Percentiles rank a stretch among this genome's conserved stretches.
phyloP scores from a whole-genome alignment of 768 basidiomycete genomes.

The Pleurotus giganteus region DNA sequence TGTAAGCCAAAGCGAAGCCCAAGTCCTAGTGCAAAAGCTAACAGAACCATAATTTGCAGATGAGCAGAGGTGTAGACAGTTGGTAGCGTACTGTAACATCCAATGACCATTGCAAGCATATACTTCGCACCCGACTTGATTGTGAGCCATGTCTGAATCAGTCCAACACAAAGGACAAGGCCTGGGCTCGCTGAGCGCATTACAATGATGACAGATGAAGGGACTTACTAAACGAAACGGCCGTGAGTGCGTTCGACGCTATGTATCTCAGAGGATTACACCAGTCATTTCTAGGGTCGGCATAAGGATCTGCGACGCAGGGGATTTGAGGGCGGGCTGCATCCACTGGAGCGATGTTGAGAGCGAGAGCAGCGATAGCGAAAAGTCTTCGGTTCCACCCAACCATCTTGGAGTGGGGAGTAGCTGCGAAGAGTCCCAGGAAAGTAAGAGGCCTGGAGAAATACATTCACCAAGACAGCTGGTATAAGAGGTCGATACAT shows the following conservation, averaged over 20 bases:
- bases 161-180: slow-evolving; percentile 37
- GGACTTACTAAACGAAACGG: slow-evolving; percentile 44
- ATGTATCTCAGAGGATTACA: slow-evolving; percentile 58
- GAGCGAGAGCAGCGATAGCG: neutral
- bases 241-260: slow-evolving; percentile 49
- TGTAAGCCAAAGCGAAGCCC: slow-evolving; percentile 56
- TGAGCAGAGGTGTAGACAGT: neutral
- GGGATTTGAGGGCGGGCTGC: slow-evolving; percentile 15
- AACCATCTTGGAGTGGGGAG: neutral
- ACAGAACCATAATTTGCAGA: neutral
- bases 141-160: slow-evolving; percentile 42
- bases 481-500: neutral
- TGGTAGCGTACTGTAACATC: slow-evolving; percentile 46
- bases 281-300: slow-evolving; percentile 50
- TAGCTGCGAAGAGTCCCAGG: neutral
- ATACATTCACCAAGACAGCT: neutral
- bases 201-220: neutral
- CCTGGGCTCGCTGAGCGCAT: slow-evolving; percentile 16
- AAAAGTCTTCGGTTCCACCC: neutral
- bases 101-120: slow-evolving; percentile 63
- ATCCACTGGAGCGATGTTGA: neutral
- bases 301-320: slow-evolving; percentile 39
- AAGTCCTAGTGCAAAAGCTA: slow-evolving; percentile 59
- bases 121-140: slow-evolving; percentile 47
- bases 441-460: neutral